phyloP scores from a whole-genome alignment of 805 yeast genomes.

The Saturnispora quitensis region DNA sequence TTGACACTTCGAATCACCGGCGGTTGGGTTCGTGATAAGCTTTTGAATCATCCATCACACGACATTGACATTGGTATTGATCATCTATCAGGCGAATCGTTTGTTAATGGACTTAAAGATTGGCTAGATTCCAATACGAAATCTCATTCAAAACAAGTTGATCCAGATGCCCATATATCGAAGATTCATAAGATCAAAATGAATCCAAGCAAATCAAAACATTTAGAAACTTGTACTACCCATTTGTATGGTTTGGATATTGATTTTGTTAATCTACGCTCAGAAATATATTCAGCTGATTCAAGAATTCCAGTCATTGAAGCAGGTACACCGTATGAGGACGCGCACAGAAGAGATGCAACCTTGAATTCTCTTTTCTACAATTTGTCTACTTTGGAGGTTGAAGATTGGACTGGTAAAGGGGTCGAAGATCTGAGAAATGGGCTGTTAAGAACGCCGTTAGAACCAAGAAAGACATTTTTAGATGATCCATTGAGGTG shows the following conservation, averaged over 20 bases:
- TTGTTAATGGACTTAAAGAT: slow-evolving; percentile 57
- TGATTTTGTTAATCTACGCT: slow-evolving; percentile 87
- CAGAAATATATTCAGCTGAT: slow-evolving; percentile 74
- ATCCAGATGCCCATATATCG: slow-evolving; percentile 4
- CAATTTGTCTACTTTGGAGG: slow-evolving; percentile 54
- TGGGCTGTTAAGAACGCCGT: slow-evolving; percentile 80
- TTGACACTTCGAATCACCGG: slow-evolving; percentile 73
- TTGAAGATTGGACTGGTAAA: slow-evolving; percentile 76
- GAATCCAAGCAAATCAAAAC: slow-evolving; percentile 94
- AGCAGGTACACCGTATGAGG: slow-evolving; percentile 87
- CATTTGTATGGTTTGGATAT: slow-evolving; percentile 74
- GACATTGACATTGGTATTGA: slow-evolving; percentile 93
- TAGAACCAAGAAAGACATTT: slow-evolving; percentile 77
- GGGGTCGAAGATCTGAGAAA: slow-evolving; percentile 65
- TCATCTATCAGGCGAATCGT: slow-evolving; percentile 72
- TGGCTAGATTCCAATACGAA: slow-evolving; percentile 29
- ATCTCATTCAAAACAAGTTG: slow-evolving; percentile 6
- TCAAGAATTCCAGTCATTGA: slow-evolving; percentile 78
- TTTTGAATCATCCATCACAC: slow-evolving; percentile 68
- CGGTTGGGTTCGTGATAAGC: slow-evolving; percentile 97
- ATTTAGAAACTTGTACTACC: slow-evolving; percentile 93
- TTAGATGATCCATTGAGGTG: slow-evolving; percentile 92
- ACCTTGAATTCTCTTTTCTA: slow-evolving; percentile 89
- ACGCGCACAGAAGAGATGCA: slow-evolving; percentile 90
- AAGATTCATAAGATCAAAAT: slow-evolving; percentile 64